A percentile compares a stretch with the other conserved stretches of the same genome.
Evolutionary conservation across 2,329 filamentous ascomycete species (phyloP).

Genomic region (Domatiomyces catenatus): DNA sequence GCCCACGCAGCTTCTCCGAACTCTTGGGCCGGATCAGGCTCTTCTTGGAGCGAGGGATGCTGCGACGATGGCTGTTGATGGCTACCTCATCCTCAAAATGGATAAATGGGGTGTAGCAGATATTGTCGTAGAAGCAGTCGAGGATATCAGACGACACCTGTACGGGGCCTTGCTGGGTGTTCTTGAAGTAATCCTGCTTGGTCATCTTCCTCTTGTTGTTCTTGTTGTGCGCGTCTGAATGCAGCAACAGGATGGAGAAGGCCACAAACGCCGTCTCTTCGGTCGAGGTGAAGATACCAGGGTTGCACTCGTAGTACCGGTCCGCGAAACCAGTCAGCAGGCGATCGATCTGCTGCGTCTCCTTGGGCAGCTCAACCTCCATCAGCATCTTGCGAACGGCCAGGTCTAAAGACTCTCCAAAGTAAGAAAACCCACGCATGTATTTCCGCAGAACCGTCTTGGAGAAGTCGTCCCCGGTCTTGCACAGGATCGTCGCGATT

Average conservation of each 20-base stretch:
- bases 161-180: conserved; percentile 82
- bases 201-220: conserved; percentile 99
- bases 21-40: conserved; percentile 51
- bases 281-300: conserved; percentile 56
- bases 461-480: conserved; percentile 71
- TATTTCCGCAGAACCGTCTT: conserved; percentile 77
- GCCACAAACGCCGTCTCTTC: conserved; percentile 98
- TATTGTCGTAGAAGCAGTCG: conserved; percentile 96
- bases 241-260: conserved; percentile 88
- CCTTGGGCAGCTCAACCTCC: conserved; percentile 89
- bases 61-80: conserved; percentile 56
- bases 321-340: conserved; percentile 90
- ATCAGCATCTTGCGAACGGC: conserved; percentile 87
- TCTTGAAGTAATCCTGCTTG: conserved; percentile 86
- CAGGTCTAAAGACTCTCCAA: conserved; percentile 96
- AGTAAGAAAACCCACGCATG: conserved; percentile 89
- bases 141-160: conserved; percentile 62
- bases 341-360: conserved; percentile 94
- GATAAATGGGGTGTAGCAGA: conserved; percentile 95
- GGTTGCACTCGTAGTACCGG: conserved; percentile 95
- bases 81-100: conserved; percentile 88
- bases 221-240: conserved; percentile 99
- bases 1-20: conserved; percentile 59
- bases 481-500: conserved; percentile 73
- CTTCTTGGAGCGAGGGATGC: conserved; percentile 56